Evolutionary conservation across 305 asterid genomes (phyloP).

Genomic region (Fraxinus sp.): DNA sequence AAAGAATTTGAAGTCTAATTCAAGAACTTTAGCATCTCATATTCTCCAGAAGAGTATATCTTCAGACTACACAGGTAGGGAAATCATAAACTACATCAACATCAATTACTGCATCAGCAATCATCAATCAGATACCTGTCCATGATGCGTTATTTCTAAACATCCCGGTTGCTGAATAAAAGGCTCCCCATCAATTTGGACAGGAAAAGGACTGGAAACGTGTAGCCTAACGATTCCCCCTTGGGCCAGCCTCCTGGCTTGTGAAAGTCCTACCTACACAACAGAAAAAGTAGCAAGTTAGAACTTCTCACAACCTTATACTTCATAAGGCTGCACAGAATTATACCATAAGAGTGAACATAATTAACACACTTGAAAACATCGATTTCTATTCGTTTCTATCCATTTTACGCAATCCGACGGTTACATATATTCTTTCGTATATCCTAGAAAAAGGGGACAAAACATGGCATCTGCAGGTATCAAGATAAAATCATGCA

Average conservation of each 20-base stretch:
- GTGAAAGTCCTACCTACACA: conserved; percentile 79
- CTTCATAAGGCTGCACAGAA: conserved; percentile 4
- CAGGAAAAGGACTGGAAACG: conserved; percentile 76
- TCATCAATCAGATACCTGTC: conserved; percentile 52
- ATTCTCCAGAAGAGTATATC: background rate
- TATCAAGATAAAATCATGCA: background rate
- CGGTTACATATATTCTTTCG: background rate
- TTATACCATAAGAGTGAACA: background rate
- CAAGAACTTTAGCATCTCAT: background rate
- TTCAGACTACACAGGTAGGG: background rate
- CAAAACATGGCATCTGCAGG: background rate
- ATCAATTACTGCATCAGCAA: background rate
- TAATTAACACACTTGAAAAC: background rate
- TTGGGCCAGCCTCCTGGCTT: conserved; percentile 87
- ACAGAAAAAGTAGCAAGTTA: conserved; percentile 16
- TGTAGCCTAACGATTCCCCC: conserved; percentile 62
- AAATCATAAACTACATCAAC: background rate
- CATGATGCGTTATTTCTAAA: conserved; percentile 70
- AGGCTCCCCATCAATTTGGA: conserved; percentile 89
- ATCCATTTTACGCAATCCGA: conserved; percentile 1
- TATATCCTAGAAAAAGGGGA: background rate
- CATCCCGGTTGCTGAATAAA: conserved; percentile 83
- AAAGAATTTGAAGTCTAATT: conserved; percentile 10
- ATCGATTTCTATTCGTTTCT: background rate
- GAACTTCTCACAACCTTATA: conserved; percentile 8